A percentile compares a stretch with the other conserved stretches of the same genome.
Evolutionary conservation across 495 filamentous ascomycete species (phyloP).

Genomic region (Penicillium subrubescens): DNA sequence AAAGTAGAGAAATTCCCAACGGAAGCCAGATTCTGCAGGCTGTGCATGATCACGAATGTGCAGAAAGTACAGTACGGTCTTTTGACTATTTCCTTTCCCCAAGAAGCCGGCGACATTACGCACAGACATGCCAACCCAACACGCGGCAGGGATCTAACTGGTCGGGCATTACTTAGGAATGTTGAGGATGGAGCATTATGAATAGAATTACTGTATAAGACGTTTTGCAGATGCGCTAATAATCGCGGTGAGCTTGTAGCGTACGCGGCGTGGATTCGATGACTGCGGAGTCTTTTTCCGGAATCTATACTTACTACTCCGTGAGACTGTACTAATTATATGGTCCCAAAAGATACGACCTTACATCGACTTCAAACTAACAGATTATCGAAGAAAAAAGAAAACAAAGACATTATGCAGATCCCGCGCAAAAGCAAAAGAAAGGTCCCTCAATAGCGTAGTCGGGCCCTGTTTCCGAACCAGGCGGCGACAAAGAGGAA

Average conservation of each 20-base stretch:
- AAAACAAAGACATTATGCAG: background rate
- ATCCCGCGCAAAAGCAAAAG: constrained; percentile 8
- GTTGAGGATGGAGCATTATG: background rate
- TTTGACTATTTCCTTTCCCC: background rate
- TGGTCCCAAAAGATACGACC: too few relatives aligned
- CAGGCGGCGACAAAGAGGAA: background rate
- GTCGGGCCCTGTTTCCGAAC: background rate
- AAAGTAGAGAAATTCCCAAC: background rate
- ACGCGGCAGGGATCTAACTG: constrained; percentile 14
- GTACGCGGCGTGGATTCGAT: background rate
- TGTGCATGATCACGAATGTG: background rate
- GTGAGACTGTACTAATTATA: background rate
- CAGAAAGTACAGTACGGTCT: background rate
- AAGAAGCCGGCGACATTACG: background rate
- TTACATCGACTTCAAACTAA: background rate
- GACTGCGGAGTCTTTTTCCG: background rate
- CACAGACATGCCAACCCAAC: constrained; percentile 25
- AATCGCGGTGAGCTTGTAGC: background rate
- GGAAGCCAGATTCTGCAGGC: background rate
- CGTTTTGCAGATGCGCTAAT: background rate
- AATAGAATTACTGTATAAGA: constrained; percentile 1
- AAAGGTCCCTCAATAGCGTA: constrained; percentile 10
- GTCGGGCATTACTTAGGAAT: constrained; percentile 20
- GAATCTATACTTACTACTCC: background rate
- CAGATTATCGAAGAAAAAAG: constrained; percentile 4